Evolutionary conservation across 192 early-diverging fungal species (phyloP), one percentile per base, ranked within the genome.

Genomic region (Chytriomyces sp.): DNA sequence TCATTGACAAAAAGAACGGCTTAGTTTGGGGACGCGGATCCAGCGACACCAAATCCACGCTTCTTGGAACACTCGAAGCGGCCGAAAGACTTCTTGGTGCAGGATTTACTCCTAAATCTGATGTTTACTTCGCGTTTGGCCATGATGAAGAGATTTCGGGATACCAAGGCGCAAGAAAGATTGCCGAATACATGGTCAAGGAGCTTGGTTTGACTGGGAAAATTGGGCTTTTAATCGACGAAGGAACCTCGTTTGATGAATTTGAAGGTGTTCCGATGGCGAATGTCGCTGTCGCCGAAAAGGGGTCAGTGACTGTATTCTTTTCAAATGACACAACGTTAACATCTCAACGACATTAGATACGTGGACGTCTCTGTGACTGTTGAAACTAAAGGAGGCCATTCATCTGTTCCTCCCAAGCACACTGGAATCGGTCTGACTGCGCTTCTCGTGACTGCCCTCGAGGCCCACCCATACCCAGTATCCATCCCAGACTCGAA

Each of bases 211-310:
- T 86, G n/a, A 75, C 80, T 26, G 73, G 75, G 66, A 72, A 84
- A 50, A 79, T 85, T 26, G 81, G 57, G 5, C 53, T 83, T 18
- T 62, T 85, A 26, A 72, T 85, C 24, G 84, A 85, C 71, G 84
- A 85, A 72, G 84, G 84, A 3, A 24, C 74, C 0, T 69, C 71
- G 18, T 59, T 83, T 61, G 57, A 8, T 0, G 28, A 45, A 10
- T 24, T 70, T 0, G 10, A 49, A 16, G 79, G 80, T 20, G 49
- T 60, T 35, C 59, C 64, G 1, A 45, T 82, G 18, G 84, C 84
- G 5, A n/a, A 11, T 23, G 75, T 83, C 45, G 64, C 72, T n/a
- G 67, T 73, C 23, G 47, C 74, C 6, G 84, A 85, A 64, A 83
- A 83, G 76, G 84, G 84, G 8, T 70, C 20, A 16, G 67, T 26